phyloP scores from a whole-genome alignment of 1,139 yeast species.

The Candida sp. region DNA sequence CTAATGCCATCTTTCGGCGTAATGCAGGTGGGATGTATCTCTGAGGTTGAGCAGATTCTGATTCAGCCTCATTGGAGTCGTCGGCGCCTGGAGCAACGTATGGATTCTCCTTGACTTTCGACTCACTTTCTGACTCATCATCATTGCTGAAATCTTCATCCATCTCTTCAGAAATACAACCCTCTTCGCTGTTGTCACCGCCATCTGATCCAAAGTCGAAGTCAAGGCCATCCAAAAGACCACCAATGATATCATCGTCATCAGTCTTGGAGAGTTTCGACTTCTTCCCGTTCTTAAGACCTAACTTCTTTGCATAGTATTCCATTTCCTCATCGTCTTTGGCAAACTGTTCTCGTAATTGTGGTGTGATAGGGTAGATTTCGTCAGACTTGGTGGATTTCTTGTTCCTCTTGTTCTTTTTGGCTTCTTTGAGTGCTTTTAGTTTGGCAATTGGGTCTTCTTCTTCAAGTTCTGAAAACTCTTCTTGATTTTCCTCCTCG shows the following conservation, averaged over 20 bases:
- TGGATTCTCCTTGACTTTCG: constrained; percentile 70
- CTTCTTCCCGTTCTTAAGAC: constrained; percentile 59
- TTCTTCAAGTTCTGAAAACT: constrained; percentile 14
- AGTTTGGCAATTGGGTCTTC: constrained; percentile 47
- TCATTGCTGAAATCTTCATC: constrained; percentile 63
- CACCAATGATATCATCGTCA: constrained; percentile 75
- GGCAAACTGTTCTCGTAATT: constrained; percentile 48
- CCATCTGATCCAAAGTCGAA: constrained; percentile 43
- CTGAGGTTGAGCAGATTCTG: constrained; percentile 23
- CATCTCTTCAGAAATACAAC: constrained; percentile 17
- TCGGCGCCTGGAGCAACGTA: constrained; percentile 71
- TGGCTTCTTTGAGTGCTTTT: constrained; percentile 43
- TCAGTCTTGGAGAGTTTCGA: constrained; percentile 48
- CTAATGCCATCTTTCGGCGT: constrained; percentile 56
- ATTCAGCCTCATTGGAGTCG: constrained; percentile 9
- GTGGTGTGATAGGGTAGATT: constrained; percentile 27
- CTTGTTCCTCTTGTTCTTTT: constrained; percentile 15
- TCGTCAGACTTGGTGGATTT: constrained; percentile 9
- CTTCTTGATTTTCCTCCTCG: constrained; percentile 9
- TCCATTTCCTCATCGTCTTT: constrained; percentile 81
- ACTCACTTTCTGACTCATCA: constrained; percentile 23
- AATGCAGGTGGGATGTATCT: constrained; percentile 88
- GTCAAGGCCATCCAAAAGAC: constrained; percentile 78
- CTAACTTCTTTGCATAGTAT: constrained; percentile 83
- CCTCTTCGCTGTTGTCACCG: constrained; percentile 50